Base-by-base conservation (phyloP, 768 basidiomycete species). In the Xerocomellus intermedius region DNA sequence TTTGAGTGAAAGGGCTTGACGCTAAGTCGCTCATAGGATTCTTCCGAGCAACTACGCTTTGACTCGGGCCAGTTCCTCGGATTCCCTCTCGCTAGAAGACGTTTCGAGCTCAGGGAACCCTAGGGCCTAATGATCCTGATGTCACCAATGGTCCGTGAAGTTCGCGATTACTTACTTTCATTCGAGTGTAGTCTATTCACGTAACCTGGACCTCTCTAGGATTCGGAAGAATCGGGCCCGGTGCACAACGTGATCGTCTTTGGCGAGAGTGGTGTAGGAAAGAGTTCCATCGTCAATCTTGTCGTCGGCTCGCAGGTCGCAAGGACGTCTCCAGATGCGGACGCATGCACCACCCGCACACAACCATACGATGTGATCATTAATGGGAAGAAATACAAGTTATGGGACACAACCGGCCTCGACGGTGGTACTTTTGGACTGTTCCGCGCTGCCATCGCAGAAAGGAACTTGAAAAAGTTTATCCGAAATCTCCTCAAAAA, bases 271-370 rank as follows among this genome's bases (percentile, higher is more conserved):
- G 77, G 77, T 35, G 55, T 66, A 36, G 73, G 73, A 30, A 79
- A 79, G 51, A 79, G 79, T 55, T 77, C 75, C 1, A 57, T 78
- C 19, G 50, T 79, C 50, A 79, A 79, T 57, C 70, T 79, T 59
- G 42, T 78, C 41, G 52, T 56, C 19, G 69, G 69, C 37, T 54
- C 60, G 8, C 52, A 67, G 5, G 52, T 54, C 9, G 77, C 77
- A 19, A 48, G 43, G 17, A 69, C 67, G 14, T 76, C 74, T 17
- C 57, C 66, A 12, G 62, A 67, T n/a, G 69, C 70, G 7, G 33
- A 55, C 4, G 74, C 76, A 5, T 75, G 72, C 54, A 79, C 78
- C 1, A 64, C 73, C 36, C 54, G 65, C 13, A 67, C 54, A 43
- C 52, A 51, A 1, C 24, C 53, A 2, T 73, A 77, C 56, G 46